Evolutionary conservation across 192 early-diverging fungal genomes (phyloP).

Genomic region (Coemansia sp.): DNA sequence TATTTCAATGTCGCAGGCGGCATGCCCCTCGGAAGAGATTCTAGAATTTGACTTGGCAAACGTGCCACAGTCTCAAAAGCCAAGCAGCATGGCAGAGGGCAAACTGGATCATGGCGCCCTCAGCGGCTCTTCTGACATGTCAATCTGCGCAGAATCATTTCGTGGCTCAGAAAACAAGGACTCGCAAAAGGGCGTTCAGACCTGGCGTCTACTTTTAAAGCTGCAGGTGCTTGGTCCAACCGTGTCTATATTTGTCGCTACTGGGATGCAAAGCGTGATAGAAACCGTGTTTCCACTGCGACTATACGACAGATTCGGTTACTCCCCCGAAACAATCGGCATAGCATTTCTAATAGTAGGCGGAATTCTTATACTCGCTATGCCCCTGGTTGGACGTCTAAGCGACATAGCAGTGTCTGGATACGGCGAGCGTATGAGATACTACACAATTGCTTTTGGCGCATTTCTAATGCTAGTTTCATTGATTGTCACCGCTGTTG

Average conservation of each 20-base stretch:
- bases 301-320: conserved; percentile 38
- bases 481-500: conserved; percentile 25
- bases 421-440: conserved; percentile 41
- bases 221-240: conserved; percentile 41
- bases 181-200: neutral
- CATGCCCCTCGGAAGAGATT: neutral
- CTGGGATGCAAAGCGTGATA: conserved; percentile 47
- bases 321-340: conserved; percentile 39
- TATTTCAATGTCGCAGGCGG: neutral
- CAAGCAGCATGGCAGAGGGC: neutral
- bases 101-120: neutral
- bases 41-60: conserved; percentile 1
- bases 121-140: neutral
- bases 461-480: conserved; percentile 25
- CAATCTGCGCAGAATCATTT: neutral
- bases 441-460: conserved; percentile 38
- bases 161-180: neutral
- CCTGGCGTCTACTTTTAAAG: conserved; percentile 24
- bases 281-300: conserved; percentile 46
- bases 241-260: conserved; percentile 44
- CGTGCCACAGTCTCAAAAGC: neutral
- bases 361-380: conserved; percentile 40
- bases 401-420: conserved; percentile 27
- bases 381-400: conserved; percentile 34
- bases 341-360: conserved; percentile 47